These are phyloP conservation scores for Viola pubescens DNA, from an alignment of 441 rosid species.

Conservation along the genomic window DNA sequence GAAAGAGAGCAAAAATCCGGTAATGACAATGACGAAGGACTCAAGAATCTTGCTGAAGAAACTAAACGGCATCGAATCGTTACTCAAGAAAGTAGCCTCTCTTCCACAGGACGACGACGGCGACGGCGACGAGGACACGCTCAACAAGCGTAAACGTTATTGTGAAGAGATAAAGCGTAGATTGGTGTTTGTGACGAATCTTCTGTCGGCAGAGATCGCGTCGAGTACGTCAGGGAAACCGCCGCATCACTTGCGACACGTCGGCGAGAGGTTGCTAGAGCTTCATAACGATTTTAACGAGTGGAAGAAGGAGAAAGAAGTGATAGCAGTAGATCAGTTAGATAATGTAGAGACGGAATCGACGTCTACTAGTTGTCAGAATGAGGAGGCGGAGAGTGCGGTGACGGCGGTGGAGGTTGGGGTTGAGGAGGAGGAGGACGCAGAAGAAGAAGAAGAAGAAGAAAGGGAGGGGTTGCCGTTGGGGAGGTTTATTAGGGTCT, in stretches of 20 bases:
- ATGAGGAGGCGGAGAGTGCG: slow-evolving; percentile 1
- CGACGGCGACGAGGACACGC: slow-evolving; percentile 1
- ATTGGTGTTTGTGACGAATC: slow-evolving; percentile 38
- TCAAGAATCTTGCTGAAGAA: slow-evolving; percentile 37
- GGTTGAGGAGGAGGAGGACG: slow-evolving; percentile 4
- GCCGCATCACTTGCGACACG: slow-evolving; percentile 26
- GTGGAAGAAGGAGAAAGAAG: slow-evolving; percentile 19
- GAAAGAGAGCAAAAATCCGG: neutral
- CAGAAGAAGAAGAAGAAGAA: neutral
- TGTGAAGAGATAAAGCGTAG: slow-evolving; percentile 31
- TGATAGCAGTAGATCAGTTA: neutral
- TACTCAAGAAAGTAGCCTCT: slow-evolving; percentile 20
- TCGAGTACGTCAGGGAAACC: slow-evolving; percentile 26
- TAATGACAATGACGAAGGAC: slow-evolving; percentile 19
- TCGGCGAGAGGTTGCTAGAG: slow-evolving; percentile 21
- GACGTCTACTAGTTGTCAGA: neutral
- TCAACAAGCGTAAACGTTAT: slow-evolving; percentile 4
- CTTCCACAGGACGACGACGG: slow-evolving; percentile 15
- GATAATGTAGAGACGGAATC: slow-evolving; percentile 30
- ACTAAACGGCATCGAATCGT: slow-evolving; percentile 38
- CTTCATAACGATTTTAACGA: slow-evolving; percentile 23
- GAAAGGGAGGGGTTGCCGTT: slow-evolving; percentile 2
- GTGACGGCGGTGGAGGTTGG: neutral
- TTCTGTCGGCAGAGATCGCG: slow-evolving; percentile 41
- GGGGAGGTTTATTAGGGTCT: slow-evolving; percentile 12